Evolutionary conservation across 2,329 filamentous ascomycete species (phyloP).

Genomic region (Rhynchosporium agropyri): DNA sequence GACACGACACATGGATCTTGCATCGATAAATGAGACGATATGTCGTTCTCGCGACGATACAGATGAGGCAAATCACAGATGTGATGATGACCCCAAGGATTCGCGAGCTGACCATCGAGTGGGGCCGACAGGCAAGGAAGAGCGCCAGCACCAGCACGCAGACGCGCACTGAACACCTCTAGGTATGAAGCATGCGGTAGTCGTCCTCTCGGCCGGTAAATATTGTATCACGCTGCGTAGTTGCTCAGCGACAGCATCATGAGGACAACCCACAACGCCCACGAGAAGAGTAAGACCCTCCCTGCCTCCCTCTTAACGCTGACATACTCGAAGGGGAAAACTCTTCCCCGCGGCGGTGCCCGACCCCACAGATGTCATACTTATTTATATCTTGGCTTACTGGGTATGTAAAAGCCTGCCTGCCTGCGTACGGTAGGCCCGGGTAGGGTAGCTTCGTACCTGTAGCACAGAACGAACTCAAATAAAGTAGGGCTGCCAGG

Average conservation of each 20-base stretch:
- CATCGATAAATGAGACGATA: conserved; percentile 14
- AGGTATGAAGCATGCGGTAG: conserved; percentile 7
- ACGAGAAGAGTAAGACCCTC: not conserved
- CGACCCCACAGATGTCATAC: conserved; percentile 8
- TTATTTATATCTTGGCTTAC: not conserved
- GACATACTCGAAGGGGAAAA: conserved; percentile 6
- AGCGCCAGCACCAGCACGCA: conserved; percentile 13
- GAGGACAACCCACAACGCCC: not conserved
- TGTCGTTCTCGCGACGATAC: conserved; percentile 8
- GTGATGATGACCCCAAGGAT: conserved; percentile 11
- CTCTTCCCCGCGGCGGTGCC: not conserved
- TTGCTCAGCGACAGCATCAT: not conserved
- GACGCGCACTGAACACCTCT: conserved; percentile 9
- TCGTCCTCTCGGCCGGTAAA: not conserved
- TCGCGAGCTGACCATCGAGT: conserved; percentile 14
- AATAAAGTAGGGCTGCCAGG: not conserved
- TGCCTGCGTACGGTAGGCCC: not conserved
- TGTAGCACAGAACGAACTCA: not conserved
- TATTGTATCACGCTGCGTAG: not conserved
- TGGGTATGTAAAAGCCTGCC: not conserved
- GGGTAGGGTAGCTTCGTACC: no score
- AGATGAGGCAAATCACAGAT: conserved; percentile 13
- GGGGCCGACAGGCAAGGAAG: not conserved
- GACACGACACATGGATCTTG: conserved; percentile 15
- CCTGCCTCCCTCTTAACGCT: not conserved